These are phyloP conservation scores for Metarhizium humberi DNA, from an alignment of 2,329 filamentous ascomycete genomes.

Conservation along the genomic window DNA sequence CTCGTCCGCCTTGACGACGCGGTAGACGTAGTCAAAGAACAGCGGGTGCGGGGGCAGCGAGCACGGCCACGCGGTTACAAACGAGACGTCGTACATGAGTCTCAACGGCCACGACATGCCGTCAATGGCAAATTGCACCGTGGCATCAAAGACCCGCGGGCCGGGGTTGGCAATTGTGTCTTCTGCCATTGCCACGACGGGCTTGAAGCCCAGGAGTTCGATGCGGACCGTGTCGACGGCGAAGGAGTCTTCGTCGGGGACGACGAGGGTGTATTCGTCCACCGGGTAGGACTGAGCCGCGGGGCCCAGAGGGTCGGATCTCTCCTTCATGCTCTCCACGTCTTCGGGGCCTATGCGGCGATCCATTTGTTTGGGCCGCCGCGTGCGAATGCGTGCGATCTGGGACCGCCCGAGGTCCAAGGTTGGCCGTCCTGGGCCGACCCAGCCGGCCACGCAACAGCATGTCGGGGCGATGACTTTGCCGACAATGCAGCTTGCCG, in stretches of 20 bases:
- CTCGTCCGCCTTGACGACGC: conserved; percentile 50
- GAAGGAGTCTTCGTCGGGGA: conserved; percentile 47
- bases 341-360: conserved; percentile 44
- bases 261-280: conserved; percentile 55
- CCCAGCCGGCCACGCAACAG: conserved; percentile 61
- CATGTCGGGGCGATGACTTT: conserved; percentile 69
- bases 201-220: conserved; percentile 54
- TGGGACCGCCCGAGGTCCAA: conserved; percentile 58
- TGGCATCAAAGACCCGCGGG: conserved; percentile 48
- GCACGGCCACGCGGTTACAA: conserved; percentile 57
- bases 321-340: conserved; percentile 54
- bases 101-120: conserved; percentile 54
- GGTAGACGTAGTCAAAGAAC: conserved; percentile 62
- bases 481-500: conserved; percentile 60
- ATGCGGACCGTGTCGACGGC: conserved; percentile 58
- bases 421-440: conserved; percentile 62
- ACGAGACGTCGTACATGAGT: conserved; percentile 56
- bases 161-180: conserved; percentile 13
- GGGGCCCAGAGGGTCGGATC: conserved; percentile 62
- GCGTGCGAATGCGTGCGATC: conserved; percentile 59
- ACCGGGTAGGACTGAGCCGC: conserved; percentile 53
- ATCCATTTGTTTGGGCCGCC: conserved; percentile 39
- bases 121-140: conserved; percentile 54
- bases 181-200: conserved; percentile 22
- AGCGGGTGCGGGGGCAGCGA: conserved; percentile 55